Evolutionary conservation across 768 basidiomycete species (phyloP).

Genomic region (Holtermannia corniformis): DNA sequence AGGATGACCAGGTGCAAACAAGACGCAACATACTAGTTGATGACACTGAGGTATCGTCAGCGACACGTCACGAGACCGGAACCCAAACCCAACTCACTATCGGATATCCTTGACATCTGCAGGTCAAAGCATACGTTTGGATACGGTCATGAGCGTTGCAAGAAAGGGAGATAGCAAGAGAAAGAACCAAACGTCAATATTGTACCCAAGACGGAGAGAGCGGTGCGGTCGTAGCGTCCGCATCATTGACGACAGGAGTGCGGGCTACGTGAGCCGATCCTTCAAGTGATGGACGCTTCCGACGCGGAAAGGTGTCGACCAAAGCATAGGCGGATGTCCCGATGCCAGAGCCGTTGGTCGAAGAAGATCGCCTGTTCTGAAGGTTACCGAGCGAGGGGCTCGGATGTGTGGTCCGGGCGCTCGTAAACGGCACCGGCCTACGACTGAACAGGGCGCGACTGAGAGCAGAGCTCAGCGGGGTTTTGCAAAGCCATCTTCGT

Average conservation of each 20-base stretch:
- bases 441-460: neutral
- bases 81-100: slow-evolving; percentile 43
- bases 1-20: slow-evolving; percentile 4
- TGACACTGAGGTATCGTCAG: slow-evolving; percentile 48
- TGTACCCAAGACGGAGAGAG: neutral
- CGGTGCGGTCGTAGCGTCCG: neutral
- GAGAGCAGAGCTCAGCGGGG: slow-evolving; percentile 1
- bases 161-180: slow-evolving; percentile 1
- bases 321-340: no score
- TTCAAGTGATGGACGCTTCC: no score
- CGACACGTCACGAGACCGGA: no score
- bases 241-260: no score
- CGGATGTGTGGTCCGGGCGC: no score
- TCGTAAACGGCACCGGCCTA: no score
- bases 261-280: no score
- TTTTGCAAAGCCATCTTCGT: no score
- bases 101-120: slow-evolving; percentile 98
- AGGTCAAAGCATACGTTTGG: slow-evolving; percentile 3
- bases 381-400: no score
- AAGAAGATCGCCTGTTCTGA: no score
- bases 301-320: no score
- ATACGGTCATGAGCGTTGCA: slow-evolving; percentile 5
- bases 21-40: slow-evolving; percentile 40
- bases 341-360: no score
- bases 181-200: slow-evolving; percentile 4